Percentiles rank a stretch among this genome's conserved stretches.
Conservation (phyloP, 495 filamentous ascomycete species). For the Penicillium crystallinum region DNA sequence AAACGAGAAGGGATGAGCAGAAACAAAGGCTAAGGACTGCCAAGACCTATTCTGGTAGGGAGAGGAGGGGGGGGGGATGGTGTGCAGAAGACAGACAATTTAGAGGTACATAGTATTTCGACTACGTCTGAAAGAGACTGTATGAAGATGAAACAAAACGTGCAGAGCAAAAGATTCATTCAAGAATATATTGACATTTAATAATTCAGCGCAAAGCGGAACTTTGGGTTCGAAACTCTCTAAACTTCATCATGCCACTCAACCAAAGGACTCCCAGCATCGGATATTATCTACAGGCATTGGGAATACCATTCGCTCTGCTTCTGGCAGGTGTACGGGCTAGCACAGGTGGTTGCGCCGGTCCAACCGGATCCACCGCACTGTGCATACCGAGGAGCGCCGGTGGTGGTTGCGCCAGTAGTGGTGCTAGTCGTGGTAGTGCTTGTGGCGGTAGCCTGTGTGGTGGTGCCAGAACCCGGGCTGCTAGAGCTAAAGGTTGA, state of each 20-base stretch:
- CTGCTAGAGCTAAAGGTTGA: slow-evolving; percentile 46
- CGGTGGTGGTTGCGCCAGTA: slow-evolving; percentile 17
- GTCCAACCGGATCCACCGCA: slow-evolving; percentile 47
- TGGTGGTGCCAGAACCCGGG: slow-evolving; percentile 10
- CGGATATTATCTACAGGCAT: slow-evolving; percentile 30
- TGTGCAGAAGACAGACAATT: too few species aligned
- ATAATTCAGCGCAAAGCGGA: too few species aligned
- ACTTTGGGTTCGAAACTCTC: too few species aligned
- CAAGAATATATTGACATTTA: too few species aligned
- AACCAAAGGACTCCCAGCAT: not conserved
- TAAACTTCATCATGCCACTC: not conserved
- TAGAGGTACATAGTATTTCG: too few species aligned
- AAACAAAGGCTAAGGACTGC: too few species aligned
- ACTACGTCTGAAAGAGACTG: too few species aligned
- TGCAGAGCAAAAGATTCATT: too few species aligned
- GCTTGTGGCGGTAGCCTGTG: slow-evolving; percentile 3
- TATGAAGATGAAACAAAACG: too few species aligned
- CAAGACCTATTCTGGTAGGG: too few species aligned
- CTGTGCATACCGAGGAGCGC: slow-evolving; percentile 38
- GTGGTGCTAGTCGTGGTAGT: slow-evolving; percentile 21
- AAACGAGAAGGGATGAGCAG: too few species aligned
- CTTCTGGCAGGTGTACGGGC: slow-evolving; percentile 33
- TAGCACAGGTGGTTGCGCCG: slow-evolving; percentile 44
- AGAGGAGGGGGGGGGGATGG: too few species aligned
- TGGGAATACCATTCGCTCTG: slow-evolving; percentile 41